Base-by-base conservation (phyloP, 331 rosid species). In the Dryas integrifolia region DNA sequence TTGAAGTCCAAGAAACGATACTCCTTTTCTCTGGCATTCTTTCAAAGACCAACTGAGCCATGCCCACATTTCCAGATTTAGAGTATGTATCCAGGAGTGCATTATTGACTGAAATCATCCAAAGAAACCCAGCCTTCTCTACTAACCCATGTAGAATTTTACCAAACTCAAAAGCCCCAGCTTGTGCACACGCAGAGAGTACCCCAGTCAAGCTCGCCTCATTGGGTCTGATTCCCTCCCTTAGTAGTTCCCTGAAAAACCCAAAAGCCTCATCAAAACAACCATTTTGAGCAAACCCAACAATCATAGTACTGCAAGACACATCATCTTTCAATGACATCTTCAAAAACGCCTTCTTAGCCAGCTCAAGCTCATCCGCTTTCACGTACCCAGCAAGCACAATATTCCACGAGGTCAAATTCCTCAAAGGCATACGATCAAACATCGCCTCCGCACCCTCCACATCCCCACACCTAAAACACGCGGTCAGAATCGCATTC, bases 301-400 rank as follows among this genome's bases (percentile, higher is more conserved):
- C 87, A 78, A 91, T 89, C 91, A 94, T 86, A 35, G 87, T 94
- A 79, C 97, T 88, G 97, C 95, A 94, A 30, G 91, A 94, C 65
- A 89, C 90, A 46, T 78, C 96, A 51, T 94, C 91, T 79, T 81
- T 86, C 58, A 80, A n/a, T 30, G 81, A 83, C 91, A 94, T 91
- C 35, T 84, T 82, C 59, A 45, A 60, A 87, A 91, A 94, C 67
- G 74, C 77, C 72, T 77, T 70, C 67, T 63, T 82, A 1, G 95
- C 98, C 65, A 78, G 79, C 86, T 82, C 84, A 82, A 93, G 83
- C 82, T 91, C 85, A 64, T 89, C 87, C 6, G 80, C 90, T 79
- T 87, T 89, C 61, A 83, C 73, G 51, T 85, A 86, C 75, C 97
- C 91, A 3, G 92, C 88, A 75, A 94, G 91, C 86, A 88, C 52